Conservation (phyloP, 306 rosid species). For the Castanea mollissima region DNA sequence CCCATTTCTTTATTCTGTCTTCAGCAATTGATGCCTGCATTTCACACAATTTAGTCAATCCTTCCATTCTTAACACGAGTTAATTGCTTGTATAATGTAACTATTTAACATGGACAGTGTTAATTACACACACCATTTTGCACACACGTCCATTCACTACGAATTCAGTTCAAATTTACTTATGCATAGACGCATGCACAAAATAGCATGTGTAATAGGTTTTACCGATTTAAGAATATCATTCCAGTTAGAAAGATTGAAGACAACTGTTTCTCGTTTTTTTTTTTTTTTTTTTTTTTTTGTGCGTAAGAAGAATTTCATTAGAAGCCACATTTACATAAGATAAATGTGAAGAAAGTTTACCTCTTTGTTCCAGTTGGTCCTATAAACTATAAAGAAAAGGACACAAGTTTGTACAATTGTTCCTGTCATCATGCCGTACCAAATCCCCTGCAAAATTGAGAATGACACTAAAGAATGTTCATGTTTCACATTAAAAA, state of each 20-base stretch:
- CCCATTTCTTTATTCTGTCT: constrained; percentile 51
- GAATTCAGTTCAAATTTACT: too few species aligned
- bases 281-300: too few species aligned
- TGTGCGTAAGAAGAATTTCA: too few species aligned
- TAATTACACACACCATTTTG: too few species aligned
- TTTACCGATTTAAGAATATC: neutral
- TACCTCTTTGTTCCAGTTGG: constrained; percentile 82
- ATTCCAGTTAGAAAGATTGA: neutral
- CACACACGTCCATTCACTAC: too few species aligned
- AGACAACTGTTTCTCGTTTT: neutral
- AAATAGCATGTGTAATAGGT: too few species aligned
- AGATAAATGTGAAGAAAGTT: neutral
- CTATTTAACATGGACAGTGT: too few species aligned
- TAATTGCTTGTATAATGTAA: neutral
- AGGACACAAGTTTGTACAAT: constrained; percentile 64
- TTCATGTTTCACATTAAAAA: neutral
- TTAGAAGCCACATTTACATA: neutral
- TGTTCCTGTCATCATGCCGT: constrained; percentile 67
- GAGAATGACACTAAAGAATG: neutral
- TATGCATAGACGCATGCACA: too few species aligned
- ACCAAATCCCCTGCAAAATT: constrained; percentile 71
- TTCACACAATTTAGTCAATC: neutral
- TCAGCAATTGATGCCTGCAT: constrained; percentile 48
- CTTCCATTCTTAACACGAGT: neutral
- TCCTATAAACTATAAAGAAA: constrained; percentile 47